Percentiles rank a stretch among this genome's conserved stretches.
phyloP scores from a whole-genome alignment of 768 basidiomycete genomes.

The Suillus discolor region DNA sequence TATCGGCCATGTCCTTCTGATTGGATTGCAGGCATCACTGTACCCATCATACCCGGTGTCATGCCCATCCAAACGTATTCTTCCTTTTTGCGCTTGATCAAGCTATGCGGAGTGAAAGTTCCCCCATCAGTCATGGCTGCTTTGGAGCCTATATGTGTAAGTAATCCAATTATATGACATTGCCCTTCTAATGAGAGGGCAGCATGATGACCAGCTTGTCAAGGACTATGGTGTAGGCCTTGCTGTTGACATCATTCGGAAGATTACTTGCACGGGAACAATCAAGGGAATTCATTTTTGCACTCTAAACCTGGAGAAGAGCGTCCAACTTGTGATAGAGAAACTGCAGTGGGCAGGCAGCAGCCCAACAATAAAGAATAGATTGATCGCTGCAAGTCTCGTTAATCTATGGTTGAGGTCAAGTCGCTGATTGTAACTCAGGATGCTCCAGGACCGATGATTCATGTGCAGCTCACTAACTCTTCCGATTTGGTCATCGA shows the following conservation, averaged over 20 bases:
- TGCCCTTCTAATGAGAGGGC: not conserved
- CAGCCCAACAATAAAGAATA: constrained; percentile 51
- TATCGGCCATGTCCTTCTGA: constrained; percentile 12
- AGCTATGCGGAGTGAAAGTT: constrained; percentile 81
- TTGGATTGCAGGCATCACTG: constrained; percentile 67
- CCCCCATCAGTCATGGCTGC: constrained; percentile 66
- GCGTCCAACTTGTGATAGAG: constrained; percentile 85
- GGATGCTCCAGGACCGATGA: constrained; percentile 43
- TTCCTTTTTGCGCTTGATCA: constrained; percentile 89
- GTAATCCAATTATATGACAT: constrained; percentile 20
- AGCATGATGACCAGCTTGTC: constrained; percentile 93
- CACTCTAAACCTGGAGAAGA: constrained; percentile 96
- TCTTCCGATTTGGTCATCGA: constrained; percentile 54
- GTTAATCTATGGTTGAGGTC: constrained; percentile 9
- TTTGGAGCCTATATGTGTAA: constrained; percentile 76
- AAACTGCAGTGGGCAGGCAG: constrained; percentile 69
- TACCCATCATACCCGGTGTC: constrained; percentile 93
- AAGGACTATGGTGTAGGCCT: constrained; percentile 94
- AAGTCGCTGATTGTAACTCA: constrained; percentile 21
- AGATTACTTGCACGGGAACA: constrained; percentile 54
- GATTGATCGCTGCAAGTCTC: constrained; percentile 61
- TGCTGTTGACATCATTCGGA: constrained; percentile 77
- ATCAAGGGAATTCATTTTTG: constrained; percentile 89
- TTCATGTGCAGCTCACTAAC: constrained; percentile 28
- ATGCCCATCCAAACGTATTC: constrained; percentile 98